These are phyloP conservation scores for Tricholoma matsutake DNA, from an alignment of 768 basidiomycete genomes.

Conservation along the genomic window DNA sequence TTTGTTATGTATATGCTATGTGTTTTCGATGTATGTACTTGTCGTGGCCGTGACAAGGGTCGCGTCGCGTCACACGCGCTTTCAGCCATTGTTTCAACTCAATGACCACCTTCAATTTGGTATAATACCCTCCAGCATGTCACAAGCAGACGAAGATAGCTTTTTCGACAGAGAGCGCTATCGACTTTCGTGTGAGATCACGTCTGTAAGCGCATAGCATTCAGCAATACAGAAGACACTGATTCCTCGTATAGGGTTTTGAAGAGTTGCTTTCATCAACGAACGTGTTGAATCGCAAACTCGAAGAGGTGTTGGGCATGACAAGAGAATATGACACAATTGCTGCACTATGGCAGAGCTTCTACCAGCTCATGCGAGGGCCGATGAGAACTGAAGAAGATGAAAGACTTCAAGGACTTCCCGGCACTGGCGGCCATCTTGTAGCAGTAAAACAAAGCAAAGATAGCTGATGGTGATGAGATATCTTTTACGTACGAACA, in stretches of 20 bases:
- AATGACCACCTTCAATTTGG: neutral
- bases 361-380: constrained; percentile 71
- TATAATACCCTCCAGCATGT: constrained; percentile 20
- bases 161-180: constrained; percentile 85
- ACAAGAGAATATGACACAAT: constrained; percentile 91
- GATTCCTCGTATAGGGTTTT: constrained; percentile 56
- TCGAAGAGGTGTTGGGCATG: constrained; percentile 91
- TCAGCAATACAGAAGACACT: neutral
- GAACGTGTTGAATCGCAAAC: constrained; percentile 84
- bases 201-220: constrained; percentile 44
- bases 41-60: neutral
- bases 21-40: neutral
- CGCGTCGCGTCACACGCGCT: neutral
- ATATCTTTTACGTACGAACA: constrained; percentile 25
- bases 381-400: constrained; percentile 37
- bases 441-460: constrained; percentile 33
- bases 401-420: constrained; percentile 41
- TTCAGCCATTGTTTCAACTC: too few species aligned
- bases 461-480: constrained; percentile 7
- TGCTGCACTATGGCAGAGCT: constrained; percentile 79
- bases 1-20: neutral
- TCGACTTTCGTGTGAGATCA: constrained; percentile 69
- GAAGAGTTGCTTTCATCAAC: constrained; percentile 83
- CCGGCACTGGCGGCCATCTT: constrained; percentile 72
- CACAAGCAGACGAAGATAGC: constrained; percentile 45